Conservation (phyloP, 2,329 filamentous ascomycete genomes). For the Pezicula radicicola region DNA sequence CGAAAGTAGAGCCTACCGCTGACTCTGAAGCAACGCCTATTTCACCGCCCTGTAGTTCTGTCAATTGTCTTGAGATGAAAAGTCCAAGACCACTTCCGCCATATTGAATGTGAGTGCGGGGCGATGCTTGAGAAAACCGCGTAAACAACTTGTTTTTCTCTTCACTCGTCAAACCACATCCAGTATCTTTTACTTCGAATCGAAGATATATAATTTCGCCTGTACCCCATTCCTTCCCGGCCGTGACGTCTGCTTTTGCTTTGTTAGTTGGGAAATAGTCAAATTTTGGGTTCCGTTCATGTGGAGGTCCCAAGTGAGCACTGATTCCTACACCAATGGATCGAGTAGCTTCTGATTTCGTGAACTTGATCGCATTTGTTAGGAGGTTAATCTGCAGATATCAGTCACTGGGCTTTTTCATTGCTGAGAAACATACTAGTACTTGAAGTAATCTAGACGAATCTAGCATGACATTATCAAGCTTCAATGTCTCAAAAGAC, state of each 20-base stretch:
- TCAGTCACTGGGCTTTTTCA: neutral
- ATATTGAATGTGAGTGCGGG: conserved; percentile 74
- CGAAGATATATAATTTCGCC: conserved; percentile 70
- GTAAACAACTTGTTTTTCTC: conserved; percentile 75
- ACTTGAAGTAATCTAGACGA: conserved; percentile 72
- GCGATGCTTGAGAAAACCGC: conserved; percentile 76
- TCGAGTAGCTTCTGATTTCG: conserved; percentile 56
- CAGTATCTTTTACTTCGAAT: conserved; percentile 72
- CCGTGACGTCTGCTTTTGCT: conserved; percentile 42
- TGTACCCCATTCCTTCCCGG: conserved; percentile 60
- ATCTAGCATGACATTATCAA: conserved; percentile 71
- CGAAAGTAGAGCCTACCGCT: conserved; percentile 69
- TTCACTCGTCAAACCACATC: conserved; percentile 65
- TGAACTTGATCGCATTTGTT: conserved; percentile 63
- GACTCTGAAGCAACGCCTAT: conserved; percentile 68
- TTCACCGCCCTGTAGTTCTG: conserved; percentile 71
- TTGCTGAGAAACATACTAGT: conserved; percentile 29
- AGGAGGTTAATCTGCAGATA: conserved; percentile 61
- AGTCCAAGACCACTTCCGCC: conserved; percentile 75
- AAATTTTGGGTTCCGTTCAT: conserved; percentile 44
- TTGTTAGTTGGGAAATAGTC: conserved; percentile 47
- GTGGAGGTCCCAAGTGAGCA: conserved; percentile 25
- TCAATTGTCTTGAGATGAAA: conserved; percentile 75
- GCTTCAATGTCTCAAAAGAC: conserved; percentile 57
- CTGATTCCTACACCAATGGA: conserved; percentile 37